phyloP scores from a whole-genome alignment of 2,329 filamentous ascomycete genomes.

The Pyrenochaeta sp. region DNA sequence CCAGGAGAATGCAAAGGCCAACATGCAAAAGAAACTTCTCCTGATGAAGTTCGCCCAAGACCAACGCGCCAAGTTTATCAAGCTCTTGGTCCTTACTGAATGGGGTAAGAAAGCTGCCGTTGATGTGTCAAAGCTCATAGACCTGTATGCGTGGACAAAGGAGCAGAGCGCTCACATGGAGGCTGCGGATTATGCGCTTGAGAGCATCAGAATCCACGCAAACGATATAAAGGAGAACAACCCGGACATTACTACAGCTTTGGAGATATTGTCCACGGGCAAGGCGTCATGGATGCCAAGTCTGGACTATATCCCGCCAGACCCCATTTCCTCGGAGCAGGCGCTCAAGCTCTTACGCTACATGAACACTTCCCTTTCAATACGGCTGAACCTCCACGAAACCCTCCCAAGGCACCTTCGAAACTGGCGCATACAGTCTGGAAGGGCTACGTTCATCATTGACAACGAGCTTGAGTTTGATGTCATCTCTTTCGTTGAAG shows the following conservation, averaged over 20 bases:
- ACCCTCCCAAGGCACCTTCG: slow-evolving; percentile 80
- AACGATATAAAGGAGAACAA: slow-evolving; percentile 79
- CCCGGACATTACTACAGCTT: slow-evolving; percentile 88
- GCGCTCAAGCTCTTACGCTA: slow-evolving; percentile 79
- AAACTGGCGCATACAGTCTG: slow-evolving; percentile 80
- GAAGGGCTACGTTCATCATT: slow-evolving; percentile 89
- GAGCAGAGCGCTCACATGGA: slow-evolving; percentile 42
- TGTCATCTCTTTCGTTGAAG: slow-evolving; percentile 87
- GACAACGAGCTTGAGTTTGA: slow-evolving; percentile 90
- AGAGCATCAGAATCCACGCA: slow-evolving; percentile 75
- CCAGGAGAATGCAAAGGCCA: slow-evolving; percentile 36
- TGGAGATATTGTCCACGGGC: slow-evolving; percentile 83
- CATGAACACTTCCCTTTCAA: slow-evolving; percentile 82
- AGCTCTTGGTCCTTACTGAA: slow-evolving; percentile 86
- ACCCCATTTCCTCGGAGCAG: slow-evolving; percentile 74
- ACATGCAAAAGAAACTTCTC: slow-evolving; percentile 71
- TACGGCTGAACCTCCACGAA: slow-evolving; percentile 86
- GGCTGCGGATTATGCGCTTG: slow-evolving; percentile 67
- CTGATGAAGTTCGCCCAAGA: slow-evolving; percentile 81
- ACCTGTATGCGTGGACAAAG: slow-evolving; percentile 77
- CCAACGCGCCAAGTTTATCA: slow-evolving; percentile 88
- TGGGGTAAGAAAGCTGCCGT: slow-evolving; percentile 75
- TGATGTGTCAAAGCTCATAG: slow-evolving; percentile 86
- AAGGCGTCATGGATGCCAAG: slow-evolving; percentile 82
- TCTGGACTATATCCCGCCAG: slow-evolving; percentile 79